Conservation (phyloP, 2,329 filamentous ascomycete genomes). For the Chaetoscypha palmicola region DNA sequence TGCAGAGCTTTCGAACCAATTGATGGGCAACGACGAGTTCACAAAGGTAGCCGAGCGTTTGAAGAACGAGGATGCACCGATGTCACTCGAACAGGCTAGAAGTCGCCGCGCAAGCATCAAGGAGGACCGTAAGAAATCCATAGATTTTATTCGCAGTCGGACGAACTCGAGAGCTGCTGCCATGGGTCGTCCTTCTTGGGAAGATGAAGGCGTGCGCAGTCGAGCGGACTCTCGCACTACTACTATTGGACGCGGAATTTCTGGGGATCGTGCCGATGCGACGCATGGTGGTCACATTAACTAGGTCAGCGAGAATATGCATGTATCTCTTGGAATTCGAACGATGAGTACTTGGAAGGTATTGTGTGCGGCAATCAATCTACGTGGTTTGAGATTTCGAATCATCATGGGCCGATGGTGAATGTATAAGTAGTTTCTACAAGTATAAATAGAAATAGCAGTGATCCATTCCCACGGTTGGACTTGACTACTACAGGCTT, state of each 20-base stretch:
- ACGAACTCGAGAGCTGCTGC: slow-evolving; percentile 28
- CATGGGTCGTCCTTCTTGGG: not conserved
- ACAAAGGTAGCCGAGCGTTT: slow-evolving; percentile 1
- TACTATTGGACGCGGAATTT: not conserved
- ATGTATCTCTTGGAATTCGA: no score
- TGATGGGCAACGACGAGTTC: not conserved
- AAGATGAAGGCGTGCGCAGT: not conserved
- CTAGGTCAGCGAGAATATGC: no score
- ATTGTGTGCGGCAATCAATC: no score
- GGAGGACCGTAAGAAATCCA: slow-evolving; percentile 11
- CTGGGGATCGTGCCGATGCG: no score
- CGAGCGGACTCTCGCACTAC: not conserved
- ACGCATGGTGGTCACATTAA: no score
- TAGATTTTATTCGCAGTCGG: slow-evolving; percentile 17
- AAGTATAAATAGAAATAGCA: no score
- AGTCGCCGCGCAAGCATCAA: slow-evolving; percentile 15
- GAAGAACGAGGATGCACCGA: slow-evolving; percentile 5
- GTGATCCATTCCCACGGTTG: no score
- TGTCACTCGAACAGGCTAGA: slow-evolving; percentile 17
- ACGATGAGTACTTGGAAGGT: no score
- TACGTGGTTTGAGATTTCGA: no score
- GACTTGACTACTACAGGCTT: no score
- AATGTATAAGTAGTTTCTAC: no score
- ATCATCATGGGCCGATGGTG: no score
- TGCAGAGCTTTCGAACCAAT: not conserved